A percentile compares a stretch with the other conserved stretches of the same genome.
phyloP scores from a whole-genome alignment of 306 rosid species.

The Citrullus mucosospermus region DNA sequence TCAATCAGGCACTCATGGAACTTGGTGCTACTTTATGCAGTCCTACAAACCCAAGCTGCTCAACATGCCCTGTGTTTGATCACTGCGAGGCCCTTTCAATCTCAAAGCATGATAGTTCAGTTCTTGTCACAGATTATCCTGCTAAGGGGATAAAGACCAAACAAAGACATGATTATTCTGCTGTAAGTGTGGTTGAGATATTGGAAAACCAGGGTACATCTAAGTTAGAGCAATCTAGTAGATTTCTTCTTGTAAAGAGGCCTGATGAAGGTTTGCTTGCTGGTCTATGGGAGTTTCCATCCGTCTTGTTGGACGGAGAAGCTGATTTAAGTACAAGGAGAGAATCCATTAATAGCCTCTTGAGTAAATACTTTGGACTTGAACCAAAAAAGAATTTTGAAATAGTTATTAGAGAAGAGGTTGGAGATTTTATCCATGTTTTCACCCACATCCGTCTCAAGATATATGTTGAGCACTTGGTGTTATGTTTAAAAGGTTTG shows the following conservation, averaged over 20 bases:
- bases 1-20: constrained; percentile 95
- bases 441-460: constrained; percentile 88
- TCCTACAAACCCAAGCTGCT: constrained; percentile 59
- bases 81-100: constrained; percentile 52
- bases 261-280: constrained; percentile 90
- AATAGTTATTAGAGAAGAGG: constrained; percentile 46
- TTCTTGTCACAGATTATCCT: constrained; percentile 71
- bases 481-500: constrained; percentile 50
- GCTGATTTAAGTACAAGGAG: constrained; percentile 32
- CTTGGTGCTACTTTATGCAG: constrained; percentile 91
- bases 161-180: constrained; percentile 57
- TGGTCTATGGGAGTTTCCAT: constrained; percentile 96
- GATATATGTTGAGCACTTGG: constrained; percentile 60
- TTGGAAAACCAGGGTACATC: constrained; percentile 29
- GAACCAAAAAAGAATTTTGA: constrained; percentile 33
- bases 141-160: constrained; percentile 41
- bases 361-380: constrained; percentile 36
- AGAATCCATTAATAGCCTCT: constrained; percentile 32
- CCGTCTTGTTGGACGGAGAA: constrained; percentile 56
- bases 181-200: constrained; percentile 77
- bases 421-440: constrained; percentile 79
- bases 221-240: constrained; percentile 15
- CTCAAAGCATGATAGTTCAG: constrained; percentile 34
- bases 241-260: constrained; percentile 71
- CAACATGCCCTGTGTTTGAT: constrained; percentile 60